Evolutionary conservation across 1,284 basidiomycete species (phyloP).

Genomic region (Austroboletus niveus): DNA sequence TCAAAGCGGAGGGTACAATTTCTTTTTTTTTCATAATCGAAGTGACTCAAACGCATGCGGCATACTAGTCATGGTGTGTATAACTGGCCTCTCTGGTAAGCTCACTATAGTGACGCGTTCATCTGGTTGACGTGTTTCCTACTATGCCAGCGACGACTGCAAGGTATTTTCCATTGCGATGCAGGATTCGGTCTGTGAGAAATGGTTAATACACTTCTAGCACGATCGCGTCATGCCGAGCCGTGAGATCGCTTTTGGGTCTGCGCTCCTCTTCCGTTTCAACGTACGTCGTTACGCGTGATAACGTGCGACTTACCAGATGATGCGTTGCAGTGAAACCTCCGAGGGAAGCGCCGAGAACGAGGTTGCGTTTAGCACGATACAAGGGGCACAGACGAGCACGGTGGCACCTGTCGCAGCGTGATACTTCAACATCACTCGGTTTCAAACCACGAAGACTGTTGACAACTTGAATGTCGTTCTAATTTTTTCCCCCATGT

Average conservation of each 20-base stretch:
- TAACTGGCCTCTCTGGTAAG: constrained; percentile 8
- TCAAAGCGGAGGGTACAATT: constrained; percentile 1
- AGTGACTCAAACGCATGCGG: neutral
- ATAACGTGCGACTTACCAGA: constrained; percentile 1
- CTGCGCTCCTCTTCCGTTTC: neutral
- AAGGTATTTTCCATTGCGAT: constrained; percentile 7
- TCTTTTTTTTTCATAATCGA: neutral
- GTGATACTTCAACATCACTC: too few species aligned
- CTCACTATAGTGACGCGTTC: neutral
- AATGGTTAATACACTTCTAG: constrained; percentile 1
- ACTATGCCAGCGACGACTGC: constrained; percentile 5
- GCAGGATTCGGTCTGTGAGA: neutral
- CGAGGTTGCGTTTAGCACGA: neutral
- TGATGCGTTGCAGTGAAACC: neutral
- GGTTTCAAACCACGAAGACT: too few species aligned
- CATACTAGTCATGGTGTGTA: constrained; percentile 2
- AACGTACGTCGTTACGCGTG: neutral
- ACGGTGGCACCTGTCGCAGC: too few species aligned
- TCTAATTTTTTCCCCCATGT: too few species aligned
- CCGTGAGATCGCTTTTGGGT: constrained; percentile 15
- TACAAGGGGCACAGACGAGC: neutral
- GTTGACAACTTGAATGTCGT: too few species aligned
- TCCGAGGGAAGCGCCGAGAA: neutral
- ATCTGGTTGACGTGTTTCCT: neutral
- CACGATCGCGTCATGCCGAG: constrained; percentile 16